Conservation (phyloP, 78 protist species). For the Speleostelium caveatum region DNA sequence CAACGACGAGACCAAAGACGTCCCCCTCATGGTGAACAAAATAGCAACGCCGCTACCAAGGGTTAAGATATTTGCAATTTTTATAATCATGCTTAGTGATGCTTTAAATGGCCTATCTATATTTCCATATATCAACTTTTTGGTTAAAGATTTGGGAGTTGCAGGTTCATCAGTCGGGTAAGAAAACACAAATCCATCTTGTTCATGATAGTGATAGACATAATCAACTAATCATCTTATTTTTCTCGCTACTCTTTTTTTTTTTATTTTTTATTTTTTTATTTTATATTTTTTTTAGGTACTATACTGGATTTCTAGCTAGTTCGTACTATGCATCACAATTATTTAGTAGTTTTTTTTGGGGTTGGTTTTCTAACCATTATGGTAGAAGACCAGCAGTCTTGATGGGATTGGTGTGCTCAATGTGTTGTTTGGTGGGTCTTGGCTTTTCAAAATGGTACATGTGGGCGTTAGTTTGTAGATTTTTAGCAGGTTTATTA, state of each 20-base stretch:
- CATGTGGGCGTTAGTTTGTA: slow-evolving; percentile 9
- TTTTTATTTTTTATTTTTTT: too few species aligned
- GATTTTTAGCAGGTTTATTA: slow-evolving; percentile 58
- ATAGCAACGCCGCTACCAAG: slow-evolving; percentile 38
- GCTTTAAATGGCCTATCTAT: slow-evolving; percentile 29
- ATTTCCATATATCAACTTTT: slow-evolving; percentile 45
- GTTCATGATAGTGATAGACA: too few species aligned
- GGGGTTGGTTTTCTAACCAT: slow-evolving; percentile 70
- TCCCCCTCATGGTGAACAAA: too few species aligned
- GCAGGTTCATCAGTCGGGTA: too few species aligned
- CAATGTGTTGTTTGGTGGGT: slow-evolving; percentile 8
- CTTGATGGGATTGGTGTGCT: slow-evolving; percentile 16
- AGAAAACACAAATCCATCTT: too few species aligned
- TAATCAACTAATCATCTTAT: too few species aligned
- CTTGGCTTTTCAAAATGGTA: slow-evolving; percentile 53
- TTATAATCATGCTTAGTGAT: slow-evolving; percentile 55
- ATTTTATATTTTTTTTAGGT: not conserved
- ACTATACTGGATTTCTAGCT: slow-evolving; percentile 46
- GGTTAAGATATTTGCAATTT: slow-evolving; percentile 50
- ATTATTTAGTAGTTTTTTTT: slow-evolving; percentile 45
- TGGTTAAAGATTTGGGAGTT: not conserved
- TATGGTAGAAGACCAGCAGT: slow-evolving; percentile 46
- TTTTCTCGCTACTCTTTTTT: too few species aligned
- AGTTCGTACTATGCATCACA: slow-evolving; percentile 54
- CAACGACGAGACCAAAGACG: too few species aligned